Percentiles rank a stretch among this genome's conserved stretches.
These are phyloP conservation scores for Globisporangium sylvaticum DNA, from an alignment of 352 stramenopile species.

Conservation along the genomic window DNA sequence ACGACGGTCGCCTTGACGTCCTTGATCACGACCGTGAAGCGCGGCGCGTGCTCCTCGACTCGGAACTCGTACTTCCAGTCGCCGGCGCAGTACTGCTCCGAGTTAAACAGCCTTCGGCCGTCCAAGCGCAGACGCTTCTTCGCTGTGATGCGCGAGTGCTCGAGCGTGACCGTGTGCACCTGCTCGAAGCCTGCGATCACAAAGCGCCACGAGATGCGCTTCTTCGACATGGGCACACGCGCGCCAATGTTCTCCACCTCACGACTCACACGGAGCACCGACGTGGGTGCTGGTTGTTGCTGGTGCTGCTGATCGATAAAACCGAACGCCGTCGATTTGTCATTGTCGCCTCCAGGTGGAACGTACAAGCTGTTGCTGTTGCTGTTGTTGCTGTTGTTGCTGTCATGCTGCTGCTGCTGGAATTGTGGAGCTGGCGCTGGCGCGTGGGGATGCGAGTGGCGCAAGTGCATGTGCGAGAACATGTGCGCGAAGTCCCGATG, in stretches of 20 bases:
- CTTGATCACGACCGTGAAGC: conserved; percentile 67
- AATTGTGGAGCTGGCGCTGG: neutral
- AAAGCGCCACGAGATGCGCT: conserved; percentile 83
- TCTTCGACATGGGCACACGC: conserved; percentile 79
- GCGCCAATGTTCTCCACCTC: conserved; percentile 84
- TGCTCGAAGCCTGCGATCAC: conserved; percentile 68
- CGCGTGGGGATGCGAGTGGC: conserved; percentile 13
- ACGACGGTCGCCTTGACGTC: conserved; percentile 73
- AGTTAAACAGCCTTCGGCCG: conserved; percentile 63
- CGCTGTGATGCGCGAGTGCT: conserved; percentile 76
- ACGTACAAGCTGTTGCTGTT: neutral
- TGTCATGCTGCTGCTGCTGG: conserved; percentile 1
- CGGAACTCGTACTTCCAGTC: conserved; percentile 81
- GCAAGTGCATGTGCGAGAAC: conserved; percentile 27
- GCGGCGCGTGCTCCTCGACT: conserved; percentile 29
- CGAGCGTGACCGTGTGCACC: conserved; percentile 81
- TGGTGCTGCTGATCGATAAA: neutral
- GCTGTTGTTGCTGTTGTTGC: neutral
- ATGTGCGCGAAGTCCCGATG: neutral
- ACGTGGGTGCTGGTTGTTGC: neutral
- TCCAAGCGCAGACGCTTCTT: conserved; percentile 85
- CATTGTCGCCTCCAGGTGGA: neutral
- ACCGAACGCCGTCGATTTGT: neutral
- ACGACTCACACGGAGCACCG: conserved; percentile 56
- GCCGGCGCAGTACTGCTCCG: conserved; percentile 62